phyloP scores from a whole-genome alignment of 805 yeast genomes.

The Alloascoidea hylecoeti region DNA sequence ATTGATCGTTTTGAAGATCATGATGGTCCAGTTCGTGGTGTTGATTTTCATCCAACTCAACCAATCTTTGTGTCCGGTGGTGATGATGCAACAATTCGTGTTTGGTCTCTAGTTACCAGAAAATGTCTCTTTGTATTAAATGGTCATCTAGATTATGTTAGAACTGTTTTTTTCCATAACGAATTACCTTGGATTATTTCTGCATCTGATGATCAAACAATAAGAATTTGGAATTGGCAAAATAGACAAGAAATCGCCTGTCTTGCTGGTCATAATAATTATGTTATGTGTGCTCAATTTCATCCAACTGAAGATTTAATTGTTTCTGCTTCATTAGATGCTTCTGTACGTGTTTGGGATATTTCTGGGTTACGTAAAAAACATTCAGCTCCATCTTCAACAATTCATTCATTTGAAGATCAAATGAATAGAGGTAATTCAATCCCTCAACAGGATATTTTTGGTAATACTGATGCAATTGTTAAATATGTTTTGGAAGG shows the following conservation, averaged over 20 bases:
- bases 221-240: conserved; percentile 99
- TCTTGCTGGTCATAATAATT: conserved; percentile 95
- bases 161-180: conserved; percentile 89
- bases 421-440: conserved; percentile 34
- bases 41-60: conserved; percentile 95
- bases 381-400: conserved; percentile 62
- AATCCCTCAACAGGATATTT: conserved; percentile 78
- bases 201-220: conserved; percentile 95
- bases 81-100: conserved; percentile 89
- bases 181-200: conserved; percentile 97
- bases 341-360: conserved; percentile 99
- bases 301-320: conserved; percentile 92
- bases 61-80: conserved; percentile 96
- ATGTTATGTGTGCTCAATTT: conserved; percentile 96
- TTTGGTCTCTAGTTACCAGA: conserved; percentile 88
- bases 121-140: conserved; percentile 82
- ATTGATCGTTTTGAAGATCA: conserved; percentile 96
- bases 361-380: conserved; percentile 88
- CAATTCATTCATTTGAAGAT: conserved; percentile 20
- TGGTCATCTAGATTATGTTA: conserved; percentile 91
- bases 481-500: conserved; percentile 96
- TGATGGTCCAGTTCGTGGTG: conserved; percentile 94
- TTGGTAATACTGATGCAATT: conserved; percentile 87
- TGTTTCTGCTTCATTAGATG: conserved; percentile 93
- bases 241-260: conserved; percentile 95